A percentile compares a stretch with the other conserved stretches of the same genome.
These are phyloP conservation scores for Tuber calosporum DNA, from an alignment of 495 filamentous ascomycete genomes.

Conservation along the genomic window DNA sequence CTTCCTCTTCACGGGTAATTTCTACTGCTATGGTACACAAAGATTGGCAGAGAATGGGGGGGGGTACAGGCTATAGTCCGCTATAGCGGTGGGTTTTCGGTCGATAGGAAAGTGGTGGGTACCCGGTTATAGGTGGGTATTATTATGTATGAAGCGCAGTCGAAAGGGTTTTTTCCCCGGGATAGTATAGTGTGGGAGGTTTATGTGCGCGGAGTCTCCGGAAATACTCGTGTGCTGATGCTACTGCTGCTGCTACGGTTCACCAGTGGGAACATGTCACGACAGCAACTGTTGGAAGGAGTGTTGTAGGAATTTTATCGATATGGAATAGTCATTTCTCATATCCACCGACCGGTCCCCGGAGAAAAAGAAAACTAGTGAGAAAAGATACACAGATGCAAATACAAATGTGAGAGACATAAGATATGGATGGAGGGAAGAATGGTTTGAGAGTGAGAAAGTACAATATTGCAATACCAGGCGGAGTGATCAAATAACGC, in stretches of 20 bases:
- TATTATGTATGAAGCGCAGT: neutral
- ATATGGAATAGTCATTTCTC: neutral
- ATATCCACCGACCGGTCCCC: neutral
- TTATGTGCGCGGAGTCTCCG: neutral
- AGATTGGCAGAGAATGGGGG: neutral
- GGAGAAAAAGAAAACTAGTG: conserved; percentile 15
- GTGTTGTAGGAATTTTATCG: neutral
- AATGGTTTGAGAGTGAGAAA: neutral
- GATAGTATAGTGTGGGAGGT: neutral
- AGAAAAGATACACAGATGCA: conserved; percentile 13
- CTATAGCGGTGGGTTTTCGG: neutral
- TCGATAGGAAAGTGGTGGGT: neutral
- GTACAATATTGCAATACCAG: conserved; percentile 20
- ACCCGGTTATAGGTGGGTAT: neutral
- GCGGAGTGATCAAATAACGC: conserved; percentile 22
- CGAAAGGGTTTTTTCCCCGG: neutral
- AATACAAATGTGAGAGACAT: neutral
- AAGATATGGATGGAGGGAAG: conserved; percentile 3
- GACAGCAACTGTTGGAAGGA: neutral
- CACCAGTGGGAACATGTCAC: neutral
- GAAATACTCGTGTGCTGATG: neutral
- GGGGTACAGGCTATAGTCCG: neutral
- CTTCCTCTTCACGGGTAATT: neutral
- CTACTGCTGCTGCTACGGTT: neutral
- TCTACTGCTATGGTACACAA: neutral